phyloP scores from a whole-genome alignment of 805 yeast genomes.

The Candida chilensis region DNA sequence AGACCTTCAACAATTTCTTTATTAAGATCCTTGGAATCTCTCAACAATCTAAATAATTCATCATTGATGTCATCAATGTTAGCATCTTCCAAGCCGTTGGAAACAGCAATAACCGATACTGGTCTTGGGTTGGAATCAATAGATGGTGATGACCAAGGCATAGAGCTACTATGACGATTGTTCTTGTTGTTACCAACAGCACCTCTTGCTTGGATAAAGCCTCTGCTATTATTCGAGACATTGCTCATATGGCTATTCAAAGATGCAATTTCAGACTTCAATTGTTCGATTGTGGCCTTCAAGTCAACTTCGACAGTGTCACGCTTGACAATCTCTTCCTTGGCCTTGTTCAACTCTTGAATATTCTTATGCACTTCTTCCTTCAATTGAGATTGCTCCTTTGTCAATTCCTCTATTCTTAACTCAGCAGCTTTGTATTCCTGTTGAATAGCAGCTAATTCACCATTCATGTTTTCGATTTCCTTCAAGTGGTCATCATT shows the following conservation, averaged over 20 bases:
- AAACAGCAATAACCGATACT: conserved; percentile 52
- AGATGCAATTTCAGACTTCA: conserved; percentile 40
- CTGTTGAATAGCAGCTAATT: conserved; percentile 42
- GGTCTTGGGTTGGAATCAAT: conserved; percentile 43
- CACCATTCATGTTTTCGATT: conserved; percentile 41
- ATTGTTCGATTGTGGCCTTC: conserved; percentile 49
- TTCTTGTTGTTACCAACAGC: conserved; percentile 7
- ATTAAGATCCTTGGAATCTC: conserved; percentile 66
- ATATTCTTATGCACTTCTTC: conserved; percentile 54
- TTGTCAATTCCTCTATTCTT: conserved; percentile 51
- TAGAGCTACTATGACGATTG: conserved; percentile 30
- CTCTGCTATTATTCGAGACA: conserved; percentile 7
- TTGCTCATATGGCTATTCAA: conserved; percentile 11
- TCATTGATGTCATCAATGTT: conserved; percentile 63
- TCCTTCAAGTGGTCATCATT: conserved; percentile 38
- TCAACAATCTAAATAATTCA: conserved; percentile 61
- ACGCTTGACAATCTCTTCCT: conserved; percentile 45
- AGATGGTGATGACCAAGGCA: conserved; percentile 21
- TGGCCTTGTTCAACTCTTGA: conserved; percentile 53
- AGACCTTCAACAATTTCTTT: conserved; percentile 82
- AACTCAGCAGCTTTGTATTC: conserved; percentile 50
- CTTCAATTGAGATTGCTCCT: conserved; percentile 53
- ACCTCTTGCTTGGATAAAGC: conserved; percentile 4
- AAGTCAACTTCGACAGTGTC: conserved; percentile 60
- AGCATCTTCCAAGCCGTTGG: conserved; percentile 39